Base-by-base conservation (phyloP, 352 stramenopile genomes). In the Phytophthora boehmeriae region DNA sequence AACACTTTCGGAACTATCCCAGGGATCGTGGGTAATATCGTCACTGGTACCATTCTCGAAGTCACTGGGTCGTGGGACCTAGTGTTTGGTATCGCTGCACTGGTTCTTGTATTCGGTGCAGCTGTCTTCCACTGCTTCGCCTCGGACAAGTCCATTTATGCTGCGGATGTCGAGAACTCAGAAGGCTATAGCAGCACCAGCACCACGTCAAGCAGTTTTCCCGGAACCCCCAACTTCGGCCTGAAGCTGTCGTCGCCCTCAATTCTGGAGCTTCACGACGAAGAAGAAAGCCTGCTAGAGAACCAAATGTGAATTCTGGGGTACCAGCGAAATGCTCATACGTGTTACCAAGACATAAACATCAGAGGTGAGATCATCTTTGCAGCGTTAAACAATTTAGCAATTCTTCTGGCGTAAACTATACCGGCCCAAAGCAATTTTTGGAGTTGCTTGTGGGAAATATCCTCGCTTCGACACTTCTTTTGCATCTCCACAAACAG, bases 1-100 rank as follows among this genome's bases (percentile, higher is more conserved):
- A 96, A 96, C 62, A 95, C 88, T 25, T 84, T 96, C 46, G 84
- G 77, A 34, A 96, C 88, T 0, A 81, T 96, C 28, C 88, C 88
- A 5, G 88, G 88, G 14, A 93, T 96, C 50, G 58, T 96, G 48
- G 88, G 88, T 16, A 96, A 96, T 62, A 71, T 96, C 17, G 73
- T 94, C 56, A 96, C 88, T 13, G 88, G 88, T 30, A 75, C 83
- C 36, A 95, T 96, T 63, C 71, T 96, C 5, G 69, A 79, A 23
- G 71, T 73, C 19, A 90, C 79, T 4, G 84, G 86, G 1, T 74
- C 74, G 13, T 96, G 88, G 88, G 73, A 96, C 55, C 69, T 96
- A 28, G 88, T 96, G 22, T 96, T 96, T 64, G 74, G 64, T 17
- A 94, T 96, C 41, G 84, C 86, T 47, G 76, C 83, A 11, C 59